Base-by-base conservation (phyloP, 177 flowering plant species). In the Vitis hybrid region DNA sequence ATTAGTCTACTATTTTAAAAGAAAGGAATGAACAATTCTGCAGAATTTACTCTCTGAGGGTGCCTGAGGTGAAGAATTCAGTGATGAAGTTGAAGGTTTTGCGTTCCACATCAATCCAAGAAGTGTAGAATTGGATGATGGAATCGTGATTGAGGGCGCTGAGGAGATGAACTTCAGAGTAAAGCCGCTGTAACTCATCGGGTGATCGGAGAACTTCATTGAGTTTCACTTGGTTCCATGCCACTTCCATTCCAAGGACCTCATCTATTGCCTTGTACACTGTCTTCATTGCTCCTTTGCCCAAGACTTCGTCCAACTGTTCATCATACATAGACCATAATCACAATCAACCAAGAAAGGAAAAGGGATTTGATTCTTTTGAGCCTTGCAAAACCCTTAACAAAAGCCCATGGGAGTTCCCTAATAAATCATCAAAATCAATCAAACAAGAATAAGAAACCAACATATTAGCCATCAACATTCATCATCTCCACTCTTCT, bases 61-160 rank as follows among this genome's bases (percentile, higher is more conserved):
- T 88, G 74, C 98, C 98, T 8, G 98, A 92, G 55, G 97, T 91
- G 63, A 94, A 91, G 91, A 94, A 78, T 77, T 94, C 98, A 6
- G 98, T 94, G 75, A 94, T 90, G 87, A 94, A 89, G 80, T 94
- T 94, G 86, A 94, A 85, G 68, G 92, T 86, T 72, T 85, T 80
- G 32, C 64, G 68, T 2, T 84, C 72, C 9, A 80, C 79, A 52
- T 92, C 90, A 30, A 94, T 83, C 98, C 98, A 94, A n/a, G 92
- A 92, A 11, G 90, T 80, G 78, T 82, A 74, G 75, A 83, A 89
- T 10, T 63, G 78, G 60, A 92, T 92, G 62, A 94, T 84, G 62
- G 92, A 87, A 23, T 81, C 84, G 50, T 94, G 97, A 23, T 81
- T 72, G 65, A 94, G 90, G 67, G 82, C 85, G 77, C 91, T 83